phyloP scores from a whole-genome alignment of 805 yeast species.

The Cyberlindnera lachancei region DNA sequence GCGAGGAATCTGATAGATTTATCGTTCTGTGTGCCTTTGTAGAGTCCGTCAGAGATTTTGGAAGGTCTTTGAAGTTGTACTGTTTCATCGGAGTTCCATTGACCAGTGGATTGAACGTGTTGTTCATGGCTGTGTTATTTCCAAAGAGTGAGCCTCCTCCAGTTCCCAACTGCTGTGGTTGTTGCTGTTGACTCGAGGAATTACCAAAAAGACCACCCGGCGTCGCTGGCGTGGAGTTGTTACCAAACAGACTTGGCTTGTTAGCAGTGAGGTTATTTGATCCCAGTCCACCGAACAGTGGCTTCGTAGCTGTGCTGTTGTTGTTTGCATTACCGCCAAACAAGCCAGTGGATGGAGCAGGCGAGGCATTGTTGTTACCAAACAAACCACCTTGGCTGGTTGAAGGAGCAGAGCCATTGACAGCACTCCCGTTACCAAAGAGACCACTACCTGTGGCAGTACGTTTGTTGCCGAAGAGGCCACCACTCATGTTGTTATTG shows the following conservation, averaged over 20 bases:
- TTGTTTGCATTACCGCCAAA: neutral
- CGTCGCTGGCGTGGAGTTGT: slow-evolving; percentile 15
- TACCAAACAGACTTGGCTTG: slow-evolving; percentile 1
- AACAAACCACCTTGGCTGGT: slow-evolving; percentile 12
- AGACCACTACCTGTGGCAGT: slow-evolving; percentile 10
- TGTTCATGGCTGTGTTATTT: slow-evolving; percentile 3
- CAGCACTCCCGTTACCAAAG: slow-evolving; percentile 12
- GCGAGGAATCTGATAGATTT: slow-evolving; percentile 5
- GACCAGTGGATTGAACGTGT: slow-evolving; percentile 21
- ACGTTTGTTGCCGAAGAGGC: slow-evolving; percentile 10
- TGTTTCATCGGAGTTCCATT: slow-evolving; percentile 26
- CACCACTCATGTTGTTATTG: too few relatives aligned
- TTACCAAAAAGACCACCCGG: slow-evolving; percentile 23
- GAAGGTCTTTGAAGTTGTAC: slow-evolving; percentile 27
- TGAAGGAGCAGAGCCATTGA: slow-evolving; percentile 20
- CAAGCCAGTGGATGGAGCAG: neutral
- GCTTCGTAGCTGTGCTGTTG: neutral
- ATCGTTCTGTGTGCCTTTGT: slow-evolving; percentile 13
- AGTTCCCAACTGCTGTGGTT: neutral
- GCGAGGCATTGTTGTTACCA: slow-evolving; percentile 13
- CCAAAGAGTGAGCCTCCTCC: neutral
- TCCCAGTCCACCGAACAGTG: neutral
- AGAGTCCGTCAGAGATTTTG: slow-evolving; percentile 31
- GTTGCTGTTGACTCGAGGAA: slow-evolving; percentile 10
- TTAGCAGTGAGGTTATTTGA: neutral